Base-by-base conservation (phyloP, 345 rosid species). In the Salix caprea region DNA sequence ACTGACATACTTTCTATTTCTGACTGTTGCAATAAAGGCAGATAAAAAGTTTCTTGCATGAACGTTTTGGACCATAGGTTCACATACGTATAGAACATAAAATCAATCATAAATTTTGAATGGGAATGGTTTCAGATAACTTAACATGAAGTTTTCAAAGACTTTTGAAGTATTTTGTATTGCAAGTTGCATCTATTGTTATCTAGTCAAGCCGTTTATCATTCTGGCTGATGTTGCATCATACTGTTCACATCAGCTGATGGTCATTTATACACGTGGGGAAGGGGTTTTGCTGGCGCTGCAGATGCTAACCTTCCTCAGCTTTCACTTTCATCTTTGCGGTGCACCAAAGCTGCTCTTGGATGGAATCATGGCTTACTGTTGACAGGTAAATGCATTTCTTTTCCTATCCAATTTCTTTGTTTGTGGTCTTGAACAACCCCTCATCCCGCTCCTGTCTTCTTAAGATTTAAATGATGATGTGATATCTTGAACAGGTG, bases 301-400 rank as follows among this genome's bases (percentile, higher is more conserved):
- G 69, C 85, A 1, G 93, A 90, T 86, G 75, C 74, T 82, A 80
- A 70, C 65, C 71, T 67, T 75, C 97, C 98, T 74, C 82, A 72
- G 73, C 67, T 71, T 78, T 82, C 88, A 39, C 74, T 82, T 65
- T 81, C 90, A 30, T 70, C 87, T 12, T 48, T 72, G 24, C 54
- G 23, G 42, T 87, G 92, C 81, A 73, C 54, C 61, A 76, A 86
- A 56, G 88, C 82, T 72, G 92, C 85, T 60, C 81, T 91, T 79
- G 98, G 99, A 74, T 93, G 99, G 97, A 93, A 90, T 79, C 99
- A 96, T 69, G 87, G 89, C 50, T 76, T 93, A 40, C 24, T 87
- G 67, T 80, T 92, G 75, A 89, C 93, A 4, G 91, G 98, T 93
- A 74, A n/a, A 37, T 40, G 23, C 24, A 8, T 30, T 65, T 70